phyloP scores from a whole-genome alignment of 1,284 basidiomycete species.

The Schizophyllum amplum region DNA sequence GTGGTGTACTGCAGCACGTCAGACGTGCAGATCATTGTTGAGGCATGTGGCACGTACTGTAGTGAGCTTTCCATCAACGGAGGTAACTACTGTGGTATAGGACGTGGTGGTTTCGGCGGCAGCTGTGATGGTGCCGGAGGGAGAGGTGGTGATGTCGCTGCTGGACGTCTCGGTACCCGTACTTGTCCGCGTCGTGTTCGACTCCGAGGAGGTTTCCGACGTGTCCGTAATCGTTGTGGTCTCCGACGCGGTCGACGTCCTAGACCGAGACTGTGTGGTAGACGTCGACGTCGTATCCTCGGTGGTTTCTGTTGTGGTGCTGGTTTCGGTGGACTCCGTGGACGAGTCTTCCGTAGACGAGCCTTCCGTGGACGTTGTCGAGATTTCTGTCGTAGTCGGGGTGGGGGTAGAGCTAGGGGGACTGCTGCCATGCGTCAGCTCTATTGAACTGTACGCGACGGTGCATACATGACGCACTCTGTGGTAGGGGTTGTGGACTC shows the following conservation, averaged over 20 bases:
- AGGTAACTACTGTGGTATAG: conserved; percentile 10
- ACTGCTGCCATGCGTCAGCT: background rate
- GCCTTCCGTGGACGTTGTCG: background rate
- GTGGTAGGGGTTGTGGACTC: no score
- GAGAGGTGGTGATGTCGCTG: background rate
- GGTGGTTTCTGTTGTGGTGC: background rate
- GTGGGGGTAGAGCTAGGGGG: background rate
- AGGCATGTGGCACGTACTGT: conserved; percentile 8
- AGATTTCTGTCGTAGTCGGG: background rate
- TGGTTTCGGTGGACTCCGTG: background rate
- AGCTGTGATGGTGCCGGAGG: background rate
- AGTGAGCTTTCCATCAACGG: conserved; percentile 4
- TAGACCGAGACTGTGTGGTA: background rate
- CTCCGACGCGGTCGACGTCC: background rate
- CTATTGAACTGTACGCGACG: background rate
- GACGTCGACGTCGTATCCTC: background rate
- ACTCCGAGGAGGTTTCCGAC: background rate
- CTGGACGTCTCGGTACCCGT: background rate
- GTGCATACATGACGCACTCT: background rate
- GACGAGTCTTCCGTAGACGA: background rate
- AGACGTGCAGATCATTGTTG: background rate
- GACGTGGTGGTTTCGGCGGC: background rate
- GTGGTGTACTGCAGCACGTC: conserved; percentile 5
- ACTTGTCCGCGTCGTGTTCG: background rate
- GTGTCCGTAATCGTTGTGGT: background rate